phyloP scores from a whole-genome alignment of 1,284 basidiomycete species.

The Cerioporus squamosus region DNA sequence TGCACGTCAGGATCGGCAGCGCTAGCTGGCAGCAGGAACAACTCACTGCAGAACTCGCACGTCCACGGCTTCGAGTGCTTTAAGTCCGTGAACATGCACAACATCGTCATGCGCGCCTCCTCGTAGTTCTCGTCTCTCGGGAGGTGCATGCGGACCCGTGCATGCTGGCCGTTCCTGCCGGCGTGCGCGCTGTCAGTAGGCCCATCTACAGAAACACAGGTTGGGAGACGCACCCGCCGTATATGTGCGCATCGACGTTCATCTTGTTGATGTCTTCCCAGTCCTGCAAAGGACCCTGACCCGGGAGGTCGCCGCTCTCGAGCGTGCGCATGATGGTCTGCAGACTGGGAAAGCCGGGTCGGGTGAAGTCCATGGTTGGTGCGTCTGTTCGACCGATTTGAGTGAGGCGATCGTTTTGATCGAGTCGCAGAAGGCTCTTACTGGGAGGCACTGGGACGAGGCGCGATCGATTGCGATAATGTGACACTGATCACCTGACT shows the following conservation, averaged over 20 bases:
- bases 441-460: too few species aligned
- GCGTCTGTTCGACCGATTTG: too few species aligned
- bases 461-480: too few species aligned
- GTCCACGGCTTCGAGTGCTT: constrained; percentile 18
- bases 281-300: constrained; percentile 6
- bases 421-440: too few species aligned
- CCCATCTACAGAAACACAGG: not conserved
- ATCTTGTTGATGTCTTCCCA: constrained; percentile 11
- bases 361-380: too few species aligned
- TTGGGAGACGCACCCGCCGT: constrained; percentile 12
- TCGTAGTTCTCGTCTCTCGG: constrained; percentile 11
- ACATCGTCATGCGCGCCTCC: constrained; percentile 2
- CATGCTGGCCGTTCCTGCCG: constrained; percentile 11
- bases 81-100: constrained; percentile 9
- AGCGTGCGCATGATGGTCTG: not conserved
- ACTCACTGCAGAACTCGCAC: constrained; percentile 15
- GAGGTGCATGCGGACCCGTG: constrained; percentile 10
- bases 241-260: constrained; percentile 13
- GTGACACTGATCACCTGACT: too few species aligned
- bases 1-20: not conserved
- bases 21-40: too few species aligned
- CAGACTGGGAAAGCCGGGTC: not conserved
- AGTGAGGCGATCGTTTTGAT: too few species aligned
- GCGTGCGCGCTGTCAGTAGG: not conserved
- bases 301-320: constrained; percentile 9